A percentile compares a stretch with the other conserved stretches of the same genome.
These are phyloP conservation scores for Calophaca sinica DNA, from an alignment of 306 rosid genomes.

Conservation along the genomic window DNA sequence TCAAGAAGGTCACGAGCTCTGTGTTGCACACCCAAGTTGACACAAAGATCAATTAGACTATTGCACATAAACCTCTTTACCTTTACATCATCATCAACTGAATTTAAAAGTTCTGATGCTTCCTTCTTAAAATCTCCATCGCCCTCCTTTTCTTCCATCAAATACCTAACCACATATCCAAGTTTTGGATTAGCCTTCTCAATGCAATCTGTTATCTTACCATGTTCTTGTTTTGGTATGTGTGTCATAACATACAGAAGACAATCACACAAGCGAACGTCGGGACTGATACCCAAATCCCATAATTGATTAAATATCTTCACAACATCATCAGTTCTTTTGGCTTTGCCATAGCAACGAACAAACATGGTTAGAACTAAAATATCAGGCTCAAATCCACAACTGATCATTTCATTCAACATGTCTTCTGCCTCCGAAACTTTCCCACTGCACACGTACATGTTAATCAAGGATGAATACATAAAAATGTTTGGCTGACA, in stretches of 20 bases:
- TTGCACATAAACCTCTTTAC: no score
- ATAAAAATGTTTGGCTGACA: constrained; percentile 73
- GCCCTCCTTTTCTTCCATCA: no score
- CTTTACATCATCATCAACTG: no score
- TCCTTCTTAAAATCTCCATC: no score
- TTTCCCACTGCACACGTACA: constrained; percentile 73
- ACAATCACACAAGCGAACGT: constrained; percentile 76
- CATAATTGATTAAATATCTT: constrained; percentile 63
- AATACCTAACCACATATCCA: constrained; percentile 63
- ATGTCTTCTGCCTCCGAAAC: constrained; percentile 71
- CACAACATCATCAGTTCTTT: constrained; percentile 76
- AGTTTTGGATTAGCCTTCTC: constrained; percentile 75
- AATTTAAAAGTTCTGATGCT: no score
- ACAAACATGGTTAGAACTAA: constrained; percentile 84
- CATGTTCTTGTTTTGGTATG: constrained; percentile 70
- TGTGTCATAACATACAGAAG: constrained; percentile 79
- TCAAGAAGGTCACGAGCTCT: no score
- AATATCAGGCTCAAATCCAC: constrained; percentile 73
- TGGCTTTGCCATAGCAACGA: constrained; percentile 89
- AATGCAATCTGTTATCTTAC: constrained; percentile 67
- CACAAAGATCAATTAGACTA: no score
- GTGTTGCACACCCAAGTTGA: no score
- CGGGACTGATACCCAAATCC: constrained; percentile 69
- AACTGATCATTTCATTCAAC: constrained; percentile 74
- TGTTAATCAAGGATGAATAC: constrained; percentile 78